These are phyloP conservation scores for Ogataea parapolymorpha DNA, from an alignment of 805 yeast genomes.

Conservation along the genomic window DNA sequence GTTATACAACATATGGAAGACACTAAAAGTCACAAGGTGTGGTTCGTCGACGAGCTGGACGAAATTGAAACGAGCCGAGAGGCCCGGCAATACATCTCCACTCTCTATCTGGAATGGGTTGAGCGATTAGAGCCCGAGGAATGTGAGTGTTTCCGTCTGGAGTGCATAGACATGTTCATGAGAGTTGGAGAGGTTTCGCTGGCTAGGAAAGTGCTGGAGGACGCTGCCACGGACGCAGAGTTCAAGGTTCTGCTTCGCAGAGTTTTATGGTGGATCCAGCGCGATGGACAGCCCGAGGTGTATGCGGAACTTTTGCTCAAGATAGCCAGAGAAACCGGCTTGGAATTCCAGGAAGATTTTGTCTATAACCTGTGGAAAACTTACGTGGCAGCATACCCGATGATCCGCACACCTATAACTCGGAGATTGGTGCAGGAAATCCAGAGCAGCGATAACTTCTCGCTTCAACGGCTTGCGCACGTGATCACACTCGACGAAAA, in stretches of 20 bases:
- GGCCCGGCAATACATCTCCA: constrained; percentile 3
- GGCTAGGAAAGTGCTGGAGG: constrained; percentile 10
- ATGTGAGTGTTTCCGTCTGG: constrained; percentile 4
- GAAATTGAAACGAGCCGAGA: constrained; percentile 6
- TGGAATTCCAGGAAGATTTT: constrained; percentile 18
- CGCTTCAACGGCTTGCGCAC: neutral
- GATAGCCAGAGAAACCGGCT: constrained; percentile 26
- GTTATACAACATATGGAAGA: constrained; percentile 16
- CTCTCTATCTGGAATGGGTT: constrained; percentile 4
- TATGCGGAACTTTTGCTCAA: constrained; percentile 21
- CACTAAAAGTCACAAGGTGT: constrained; percentile 14
- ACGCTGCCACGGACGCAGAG: constrained; percentile 6
- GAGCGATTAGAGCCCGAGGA: constrained; percentile 8
- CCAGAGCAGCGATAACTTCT: neutral
- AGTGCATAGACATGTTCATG: constrained; percentile 19
- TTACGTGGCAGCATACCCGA: constrained; percentile 20
- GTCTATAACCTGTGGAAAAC: constrained; percentile 22
- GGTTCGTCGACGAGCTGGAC: constrained; percentile 15
- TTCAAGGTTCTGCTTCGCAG: constrained; percentile 10
- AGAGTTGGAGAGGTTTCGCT: constrained; percentile 16
- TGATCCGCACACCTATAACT: constrained; percentile 18
- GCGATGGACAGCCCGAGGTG: constrained; percentile 19
- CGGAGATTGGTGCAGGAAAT: constrained; percentile 8
- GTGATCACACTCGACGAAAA: neutral
- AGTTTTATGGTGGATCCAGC: constrained; percentile 18